Conservation (phyloP, 202 grass and related monocot genomes). For the Alloteropsis angusta region DNA sequence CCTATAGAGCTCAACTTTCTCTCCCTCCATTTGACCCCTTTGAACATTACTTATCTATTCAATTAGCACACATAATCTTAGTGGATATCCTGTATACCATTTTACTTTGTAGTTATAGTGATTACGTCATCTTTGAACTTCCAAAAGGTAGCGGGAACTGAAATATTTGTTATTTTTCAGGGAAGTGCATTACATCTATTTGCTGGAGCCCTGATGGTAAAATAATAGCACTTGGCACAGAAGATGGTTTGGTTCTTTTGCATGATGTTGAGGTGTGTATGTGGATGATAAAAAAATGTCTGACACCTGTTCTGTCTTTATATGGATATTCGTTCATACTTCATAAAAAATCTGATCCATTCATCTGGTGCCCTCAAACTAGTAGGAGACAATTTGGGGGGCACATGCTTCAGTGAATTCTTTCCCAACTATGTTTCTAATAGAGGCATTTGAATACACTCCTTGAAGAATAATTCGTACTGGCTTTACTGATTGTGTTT, state of each 20-base stretch:
- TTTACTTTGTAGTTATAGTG: constrained; percentile 6
- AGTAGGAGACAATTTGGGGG: not conserved
- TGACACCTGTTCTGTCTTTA: not conserved
- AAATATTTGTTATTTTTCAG: constrained; percentile 33
- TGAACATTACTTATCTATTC: not conserved
- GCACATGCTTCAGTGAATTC: not conserved
- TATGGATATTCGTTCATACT: not conserved
- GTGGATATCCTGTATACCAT: not conserved
- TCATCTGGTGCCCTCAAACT: not conserved
- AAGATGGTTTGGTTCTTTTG: constrained; percentile 72
- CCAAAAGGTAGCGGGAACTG: not conserved
- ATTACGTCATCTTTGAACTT: not conserved
- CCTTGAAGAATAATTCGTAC: not conserved
- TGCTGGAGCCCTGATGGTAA: constrained; percentile 97
- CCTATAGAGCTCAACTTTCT: not conserved
- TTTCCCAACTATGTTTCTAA: constrained; percentile 14
- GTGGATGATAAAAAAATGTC: constrained; percentile 4
- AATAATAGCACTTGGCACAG: constrained; percentile 80
- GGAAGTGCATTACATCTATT: constrained; percentile 77
- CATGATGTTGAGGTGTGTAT: constrained; percentile 85
- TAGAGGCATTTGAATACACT: not conserved
- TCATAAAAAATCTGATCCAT: not conserved
- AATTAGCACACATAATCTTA: not conserved
- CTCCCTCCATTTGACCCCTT: not conserved
- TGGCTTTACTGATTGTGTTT: not conserved